Percentiles rank a stretch among this genome's conserved stretches.
Evolutionary conservation across 2,329 filamentous ascomycete species (phyloP).

Genomic region (Macrophomina pseudophaseolina): DNA sequence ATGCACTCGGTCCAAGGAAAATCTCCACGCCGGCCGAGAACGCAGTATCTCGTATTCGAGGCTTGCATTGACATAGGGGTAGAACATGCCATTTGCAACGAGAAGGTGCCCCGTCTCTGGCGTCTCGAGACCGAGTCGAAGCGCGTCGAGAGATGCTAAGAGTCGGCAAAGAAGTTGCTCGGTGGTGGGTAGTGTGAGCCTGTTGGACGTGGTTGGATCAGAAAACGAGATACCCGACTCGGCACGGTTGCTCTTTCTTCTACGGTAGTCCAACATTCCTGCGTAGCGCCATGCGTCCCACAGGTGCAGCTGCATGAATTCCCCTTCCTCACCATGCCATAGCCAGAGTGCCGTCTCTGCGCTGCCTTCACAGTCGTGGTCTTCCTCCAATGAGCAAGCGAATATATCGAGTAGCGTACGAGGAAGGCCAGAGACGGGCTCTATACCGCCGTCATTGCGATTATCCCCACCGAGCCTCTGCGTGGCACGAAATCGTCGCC

Average conservation of each 20-base stretch:
- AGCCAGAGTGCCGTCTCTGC: neutral
- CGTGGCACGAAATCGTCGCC: neutral
- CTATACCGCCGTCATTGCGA: neutral
- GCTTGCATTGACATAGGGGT: neutral
- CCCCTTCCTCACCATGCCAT: neutral
- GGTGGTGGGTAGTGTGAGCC: neutral
- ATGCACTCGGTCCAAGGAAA: neutral
- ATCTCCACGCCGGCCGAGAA: neutral
- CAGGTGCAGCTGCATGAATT: neutral
- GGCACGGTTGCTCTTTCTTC: neutral
- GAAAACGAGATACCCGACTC: too few relatives aligned
- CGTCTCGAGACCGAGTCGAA: neutral
- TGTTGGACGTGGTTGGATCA: too few relatives aligned
- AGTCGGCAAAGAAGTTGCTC: neutral
- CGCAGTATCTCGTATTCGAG: neutral
- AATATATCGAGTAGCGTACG: neutral
- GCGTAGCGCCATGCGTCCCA: neutral
- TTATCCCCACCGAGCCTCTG: neutral
- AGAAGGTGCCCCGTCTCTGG: neutral
- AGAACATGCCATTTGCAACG: neutral
- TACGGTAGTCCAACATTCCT: neutral
- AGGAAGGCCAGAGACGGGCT: neutral
- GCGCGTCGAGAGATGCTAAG: neutral
- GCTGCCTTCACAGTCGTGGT: neutral
- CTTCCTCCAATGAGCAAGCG: neutral